Evolutionary conservation across 1,284 basidiomycete genomes (phyloP), one percentile per base, ranked within the genome.

Genomic region (Earliella scabrosa): DNA sequence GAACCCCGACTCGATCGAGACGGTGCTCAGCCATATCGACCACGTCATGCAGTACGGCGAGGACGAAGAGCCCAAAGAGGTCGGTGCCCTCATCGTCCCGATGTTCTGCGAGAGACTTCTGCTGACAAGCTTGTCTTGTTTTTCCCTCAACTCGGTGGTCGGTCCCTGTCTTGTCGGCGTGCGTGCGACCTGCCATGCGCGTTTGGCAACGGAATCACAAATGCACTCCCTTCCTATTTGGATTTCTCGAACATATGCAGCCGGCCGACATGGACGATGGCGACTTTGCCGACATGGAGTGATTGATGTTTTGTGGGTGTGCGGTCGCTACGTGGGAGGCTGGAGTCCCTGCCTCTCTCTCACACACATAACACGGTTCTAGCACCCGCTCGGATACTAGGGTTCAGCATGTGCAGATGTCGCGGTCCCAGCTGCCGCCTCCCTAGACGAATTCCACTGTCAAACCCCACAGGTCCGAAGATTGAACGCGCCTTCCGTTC

Each of bases 41-140:
- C 96, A 96, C 67, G 90, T 94, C 59, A 93, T 98, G 86, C 96
- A 98, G 72, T 98, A 96, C 66, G 94, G 93, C 43, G 93, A 96
- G 76, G 92, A 95, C 59, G 93, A 96, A 69, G 93, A 96, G 69
- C 94, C 93, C 21, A 92, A 88, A 77, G 91, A 93, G 84, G 90
- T 90, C 65, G 55, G 80, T 67, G 20, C 24, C 34, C 29, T 31
- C 13, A 7, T 13, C 29, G 29, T 31, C 6, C 29, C 29, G 29
- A 31, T 13, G n/a, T n/a, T n/a, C n/a, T n/a, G n/a, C n/a, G n/a
- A n/a, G n/a, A n/a, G n/a, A n/a, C n/a, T n/a, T n/a, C n/a, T 49
- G 43, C 39, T 46, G 26, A 50, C 43, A 21, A 29, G 31, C n/a
- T 54, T 32, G 32, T 31, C 13, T 48, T 49, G 35, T 46, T 44